These are phyloP conservation scores for Euphorbia schlechtendalii DNA, from an alignment of 441 rosid genomes.

Conservation along the genomic window DNA sequence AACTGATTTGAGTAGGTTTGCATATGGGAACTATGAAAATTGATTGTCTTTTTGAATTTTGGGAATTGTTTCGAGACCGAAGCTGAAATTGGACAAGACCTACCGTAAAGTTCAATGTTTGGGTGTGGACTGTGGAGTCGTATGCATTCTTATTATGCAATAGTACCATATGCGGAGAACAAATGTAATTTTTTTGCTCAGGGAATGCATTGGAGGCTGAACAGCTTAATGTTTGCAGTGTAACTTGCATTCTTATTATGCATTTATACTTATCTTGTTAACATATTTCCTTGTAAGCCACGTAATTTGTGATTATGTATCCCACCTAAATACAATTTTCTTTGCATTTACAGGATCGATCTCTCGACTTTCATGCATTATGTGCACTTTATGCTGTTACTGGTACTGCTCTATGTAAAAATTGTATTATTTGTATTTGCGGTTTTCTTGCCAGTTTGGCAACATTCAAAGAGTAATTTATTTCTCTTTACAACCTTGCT, in stretches of 20 bases:
- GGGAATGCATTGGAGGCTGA: neutral
- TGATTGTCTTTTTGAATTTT: neutral
- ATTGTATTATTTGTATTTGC: too few species aligned
- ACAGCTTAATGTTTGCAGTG: neutral
- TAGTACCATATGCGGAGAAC: neutral
- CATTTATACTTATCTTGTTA: neutral
- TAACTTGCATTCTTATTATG: neutral
- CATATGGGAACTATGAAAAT: neutral
- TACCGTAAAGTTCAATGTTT: neutral
- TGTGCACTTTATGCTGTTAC: slow-evolving; percentile 76
- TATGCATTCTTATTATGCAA: neutral
- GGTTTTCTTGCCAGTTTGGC: slow-evolving; percentile 3
- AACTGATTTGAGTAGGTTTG: neutral
- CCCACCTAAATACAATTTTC: slow-evolving; percentile 19
- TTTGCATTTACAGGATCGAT: slow-evolving; percentile 51
- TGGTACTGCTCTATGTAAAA: slow-evolving; percentile 34
- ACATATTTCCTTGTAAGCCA: slow-evolving; percentile 2
- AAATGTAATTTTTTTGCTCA: neutral
- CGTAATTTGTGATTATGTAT: slow-evolving; percentile 10
- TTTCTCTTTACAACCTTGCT: neutral
- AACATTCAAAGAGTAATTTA: neutral
- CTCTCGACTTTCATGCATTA: slow-evolving; percentile 59
- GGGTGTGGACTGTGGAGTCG: neutral
- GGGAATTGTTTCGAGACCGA: neutral
- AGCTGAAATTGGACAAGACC: neutral